These are phyloP conservation scores for Mortierella sp. DNA, from an alignment of 371 early-diverging fungal species.

Conservation along the genomic window DNA sequence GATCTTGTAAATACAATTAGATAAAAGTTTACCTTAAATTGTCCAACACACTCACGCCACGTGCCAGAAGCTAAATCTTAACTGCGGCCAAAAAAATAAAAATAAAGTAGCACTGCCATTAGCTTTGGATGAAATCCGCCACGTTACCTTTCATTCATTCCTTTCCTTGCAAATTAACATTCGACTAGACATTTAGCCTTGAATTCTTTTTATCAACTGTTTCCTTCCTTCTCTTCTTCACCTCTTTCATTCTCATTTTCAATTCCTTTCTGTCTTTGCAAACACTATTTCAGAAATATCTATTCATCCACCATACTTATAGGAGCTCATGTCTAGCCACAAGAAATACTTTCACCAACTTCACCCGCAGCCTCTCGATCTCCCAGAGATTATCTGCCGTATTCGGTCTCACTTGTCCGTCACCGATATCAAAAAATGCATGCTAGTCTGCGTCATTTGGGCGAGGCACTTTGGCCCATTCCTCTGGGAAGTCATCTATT, in stretches of 20 bases:
- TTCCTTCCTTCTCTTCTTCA: neutral
- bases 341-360: conserved; percentile 32
- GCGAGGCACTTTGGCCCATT: conserved; percentile 19
- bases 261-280: too few relatives aligned
- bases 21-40: too few relatives aligned
- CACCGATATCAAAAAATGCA: conserved; percentile 26
- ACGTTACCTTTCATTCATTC: neutral
- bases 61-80: too few relatives aligned
- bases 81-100: too few relatives aligned
- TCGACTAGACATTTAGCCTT: too few relatives aligned
- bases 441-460: conserved; percentile 27
- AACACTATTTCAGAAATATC: neutral
- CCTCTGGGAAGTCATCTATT: conserved; percentile 35
- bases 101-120: neutral
- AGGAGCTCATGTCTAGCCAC: neutral
- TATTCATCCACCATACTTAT: neutral
- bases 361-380: conserved; percentile 22
- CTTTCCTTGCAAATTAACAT: too few relatives aligned
- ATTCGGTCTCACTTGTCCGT: conserved; percentile 20
- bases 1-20: neutral
- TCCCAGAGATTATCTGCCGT: conserved; percentile 25
- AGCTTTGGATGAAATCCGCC: neutral
- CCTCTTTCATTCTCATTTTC: too few relatives aligned
- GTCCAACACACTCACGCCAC: too few relatives aligned
- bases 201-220: too few relatives aligned